Base-by-base conservation (phyloP, 2,329 filamentous ascomycete genomes). In the Sclerotinia sclerotiorum region DNA sequence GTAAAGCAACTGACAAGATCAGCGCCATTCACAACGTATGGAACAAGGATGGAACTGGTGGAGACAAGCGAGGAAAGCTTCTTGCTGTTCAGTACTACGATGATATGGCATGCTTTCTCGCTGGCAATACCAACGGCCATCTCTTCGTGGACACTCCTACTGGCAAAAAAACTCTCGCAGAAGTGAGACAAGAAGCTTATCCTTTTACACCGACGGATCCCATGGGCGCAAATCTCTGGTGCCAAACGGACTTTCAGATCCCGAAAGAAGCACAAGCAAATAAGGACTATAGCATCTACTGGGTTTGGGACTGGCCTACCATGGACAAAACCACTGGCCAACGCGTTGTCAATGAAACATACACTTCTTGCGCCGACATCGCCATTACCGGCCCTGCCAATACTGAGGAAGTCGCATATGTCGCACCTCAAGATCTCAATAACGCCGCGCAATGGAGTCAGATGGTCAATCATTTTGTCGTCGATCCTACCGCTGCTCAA, bases 291-390 rank as follows among this genome's bases (percentile, higher is more conserved):
- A 94, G 93, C 3, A 80, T 97, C 64, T 97, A 97, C 83, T 98
- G 94, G 94, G 90, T 97, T 57, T 98, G 95, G 95, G 90, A 97
- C 79, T 99, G 93, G 92, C 89, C 90, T 3, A 89, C 87, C 19
- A 82, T 87, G 76, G 79, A 81, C 74, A 74, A 8, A 69, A 77
- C 11, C 75, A 77, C 75, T 51, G 79, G 77, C 71, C 80, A 78
- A 69, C 79, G 84, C 13, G 80, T 80, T 71, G 84, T 84, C 71
- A 81, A 84, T 71, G 84, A 88, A 76, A 85, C 82, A 73, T 88
- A 88, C 77, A 87, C 84, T 5, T 83, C 83, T 27, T 88, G 86
- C 72, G 84, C 82, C 70, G 84, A 87, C 76, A 79, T 88, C 78
- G 70, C 71, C 74, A 64, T 73, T 76, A 2, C 42, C 65, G 49